Evolutionary conservation across 2,329 filamentous ascomycete species (phyloP).

Genomic region (Trichoderma pleuroti): DNA sequence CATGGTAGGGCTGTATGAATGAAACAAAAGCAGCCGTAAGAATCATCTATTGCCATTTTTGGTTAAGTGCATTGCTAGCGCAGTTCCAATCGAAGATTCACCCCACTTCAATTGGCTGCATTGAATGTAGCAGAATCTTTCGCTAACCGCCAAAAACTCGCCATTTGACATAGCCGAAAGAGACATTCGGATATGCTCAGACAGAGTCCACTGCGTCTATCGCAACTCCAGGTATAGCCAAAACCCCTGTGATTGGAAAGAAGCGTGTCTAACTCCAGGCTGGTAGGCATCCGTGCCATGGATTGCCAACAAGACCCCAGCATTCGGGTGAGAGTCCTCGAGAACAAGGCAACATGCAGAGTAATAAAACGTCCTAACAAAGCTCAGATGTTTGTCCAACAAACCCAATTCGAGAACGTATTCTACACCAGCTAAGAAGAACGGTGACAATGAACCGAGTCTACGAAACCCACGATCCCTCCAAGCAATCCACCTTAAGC

Average conservation of each 20-base stretch:
- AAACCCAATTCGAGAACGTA: neutral
- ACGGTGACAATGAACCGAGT: neutral
- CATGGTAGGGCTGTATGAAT: neutral
- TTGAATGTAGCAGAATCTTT: conserved; percentile 9
- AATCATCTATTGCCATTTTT: neutral
- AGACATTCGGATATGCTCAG: conserved; percentile 27
- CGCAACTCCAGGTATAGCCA: conserved; percentile 26
- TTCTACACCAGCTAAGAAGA: neutral
- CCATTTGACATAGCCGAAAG: neutral
- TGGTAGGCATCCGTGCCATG: conserved; percentile 9
- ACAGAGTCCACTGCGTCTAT: conserved; percentile 27
- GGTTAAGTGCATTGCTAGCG: neutral
- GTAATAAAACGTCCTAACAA: neutral
- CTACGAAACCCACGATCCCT: conserved; percentile 70
- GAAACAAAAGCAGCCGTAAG: neutral
- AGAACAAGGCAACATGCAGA: neutral
- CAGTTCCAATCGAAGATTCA: neutral
- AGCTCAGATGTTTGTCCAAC: neutral
- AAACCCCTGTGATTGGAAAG: neutral
- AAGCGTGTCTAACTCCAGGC: neutral
- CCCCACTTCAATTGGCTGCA: conserved; percentile 1
- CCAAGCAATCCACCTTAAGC: conserved; percentile 81
- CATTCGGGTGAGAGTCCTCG: conserved; percentile 2
- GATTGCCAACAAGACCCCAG: neutral
- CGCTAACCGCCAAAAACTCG: neutral